These are phyloP conservation scores for Coelastrella sp. DNA, from an alignment of 139 green algal species.

Conservation along the genomic window DNA sequence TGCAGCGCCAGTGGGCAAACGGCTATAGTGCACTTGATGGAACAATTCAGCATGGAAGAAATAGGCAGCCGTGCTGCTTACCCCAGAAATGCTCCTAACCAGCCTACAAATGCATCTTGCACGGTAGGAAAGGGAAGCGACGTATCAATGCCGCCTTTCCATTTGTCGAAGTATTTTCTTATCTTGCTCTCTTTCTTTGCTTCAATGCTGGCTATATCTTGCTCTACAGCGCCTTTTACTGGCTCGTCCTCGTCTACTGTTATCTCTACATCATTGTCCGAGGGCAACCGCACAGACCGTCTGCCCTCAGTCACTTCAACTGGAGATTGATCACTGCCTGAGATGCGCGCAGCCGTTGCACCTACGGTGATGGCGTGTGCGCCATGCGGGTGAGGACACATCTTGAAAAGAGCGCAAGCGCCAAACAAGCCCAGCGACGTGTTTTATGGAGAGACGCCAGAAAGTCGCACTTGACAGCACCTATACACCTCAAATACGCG, in stretches of 20 bases:
- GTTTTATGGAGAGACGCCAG: too few relatives aligned
- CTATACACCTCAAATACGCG: too few relatives aligned
- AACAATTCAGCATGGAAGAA: background rate
- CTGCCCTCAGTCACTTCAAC: background rate
- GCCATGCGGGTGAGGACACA: background rate
- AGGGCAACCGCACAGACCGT: slow-evolving; percentile 12
- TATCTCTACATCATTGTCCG: slow-evolving; percentile 15
- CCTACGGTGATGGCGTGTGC: background rate
- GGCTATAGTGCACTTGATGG: background rate
- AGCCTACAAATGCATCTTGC: slow-evolving; percentile 21
- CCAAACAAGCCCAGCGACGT: too few relatives aligned
- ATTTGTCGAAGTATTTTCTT: slow-evolving; percentile 34
- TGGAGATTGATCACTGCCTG: background rate
- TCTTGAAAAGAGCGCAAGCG: background rate
- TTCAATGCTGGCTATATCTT: slow-evolving; percentile 18
- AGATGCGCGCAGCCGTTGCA: too few relatives aligned
- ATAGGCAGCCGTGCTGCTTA: slow-evolving; percentile 10
- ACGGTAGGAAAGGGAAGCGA: slow-evolving; percentile 2
- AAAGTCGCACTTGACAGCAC: too few relatives aligned
- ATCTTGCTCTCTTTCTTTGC: background rate
- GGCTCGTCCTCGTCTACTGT: slow-evolving; percentile 33
- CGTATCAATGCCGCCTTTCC: slow-evolving; percentile 30
- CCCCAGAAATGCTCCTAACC: slow-evolving; percentile 59
- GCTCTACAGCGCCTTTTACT: slow-evolving; percentile 6
- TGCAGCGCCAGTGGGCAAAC: background rate